Evolutionary conservation across 768 basidiomycete species (phyloP), one percentile per base, ranked within the genome.

Genomic region (Trametopsis cervina): DNA sequence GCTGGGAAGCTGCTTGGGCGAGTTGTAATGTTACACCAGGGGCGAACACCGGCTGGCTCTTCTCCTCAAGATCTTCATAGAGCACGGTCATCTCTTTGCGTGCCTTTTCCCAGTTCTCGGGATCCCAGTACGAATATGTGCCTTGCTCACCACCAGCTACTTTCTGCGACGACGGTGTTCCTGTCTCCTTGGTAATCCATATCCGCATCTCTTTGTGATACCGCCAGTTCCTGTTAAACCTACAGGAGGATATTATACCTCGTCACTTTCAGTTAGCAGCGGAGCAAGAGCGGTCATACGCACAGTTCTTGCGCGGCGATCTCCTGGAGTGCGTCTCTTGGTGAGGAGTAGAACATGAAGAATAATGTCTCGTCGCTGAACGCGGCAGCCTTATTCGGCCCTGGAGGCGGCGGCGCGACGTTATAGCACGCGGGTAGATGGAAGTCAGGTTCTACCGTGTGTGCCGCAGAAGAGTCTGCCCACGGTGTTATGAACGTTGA

Each of bases 321-420:
- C 67, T 98, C 93, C 66, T 98, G 94, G 46, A 95, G 71, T 35
- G 85, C 83, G 69, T 98, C 94, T 60, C 89, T 73, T 49, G 94
- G 91, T 66, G 81, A 84, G 48, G 90, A 83, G 69, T 97, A 98
- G 75, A 98, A 98, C 81, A 95, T 93, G 76, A 90, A 95, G 69
- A 98, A 96, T 22, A 98, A 70, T 13, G 94, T 96, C 68, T 98
- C 94, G 65, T 97, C 94, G 65, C 85, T 87, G 68, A 98, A 95
- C 42, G 83, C 80, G 1, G 77, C 75, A 15, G 83, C 86, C 69
- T 92, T 93, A 54, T 62, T 73, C 44, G 87, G 84, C 3, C 87
- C 87, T 29, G 89, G 86, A 40, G 91, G 82, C 29, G 85, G 83
- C 26, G 94, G 83, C 57, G 89, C 85, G 41, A 96, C 93, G 65